Conservation (phyloP, 1,284 basidiomycete genomes). For the Cryptococcus deneoformans region DNA sequence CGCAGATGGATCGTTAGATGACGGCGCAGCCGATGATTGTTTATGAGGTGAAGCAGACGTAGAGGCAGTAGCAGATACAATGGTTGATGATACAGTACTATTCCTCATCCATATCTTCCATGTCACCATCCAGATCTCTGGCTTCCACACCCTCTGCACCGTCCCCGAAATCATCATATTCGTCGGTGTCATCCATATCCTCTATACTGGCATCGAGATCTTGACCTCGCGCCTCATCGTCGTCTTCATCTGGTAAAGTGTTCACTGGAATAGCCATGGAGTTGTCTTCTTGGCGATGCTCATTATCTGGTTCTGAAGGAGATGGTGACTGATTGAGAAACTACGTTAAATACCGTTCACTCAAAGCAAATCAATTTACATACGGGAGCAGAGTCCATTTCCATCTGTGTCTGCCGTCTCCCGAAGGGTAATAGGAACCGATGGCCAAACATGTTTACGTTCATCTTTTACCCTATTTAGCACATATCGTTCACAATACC, state of each 20-base stretch:
- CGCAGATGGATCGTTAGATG: not conserved
- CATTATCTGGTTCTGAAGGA: slow-evolving; percentile 38
- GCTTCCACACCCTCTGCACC: slow-evolving; percentile 16
- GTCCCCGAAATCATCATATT: slow-evolving; percentile 4
- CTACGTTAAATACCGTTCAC: not conserved
- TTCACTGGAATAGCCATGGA: slow-evolving; percentile 10
- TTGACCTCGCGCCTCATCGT: slow-evolving; percentile 19
- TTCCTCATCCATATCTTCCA: not conserved
- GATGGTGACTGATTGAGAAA: slow-evolving; percentile 30
- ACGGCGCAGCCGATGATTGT: not conserved
- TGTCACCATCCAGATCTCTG: slow-evolving; percentile 1
- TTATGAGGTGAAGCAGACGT: not conserved
- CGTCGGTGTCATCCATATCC: slow-evolving; percentile 26
- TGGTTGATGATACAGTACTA: not conserved
- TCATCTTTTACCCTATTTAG: slow-evolving; percentile 8
- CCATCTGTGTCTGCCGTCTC: slow-evolving; percentile 42
- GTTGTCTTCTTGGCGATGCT: slow-evolving; percentile 42
- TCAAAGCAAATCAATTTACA: not conserved
- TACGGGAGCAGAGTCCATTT: slow-evolving; percentile 44
- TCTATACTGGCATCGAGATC: slow-evolving; percentile 40
- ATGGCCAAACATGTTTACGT: slow-evolving; percentile 42
- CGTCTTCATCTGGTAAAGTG: slow-evolving; percentile 12
- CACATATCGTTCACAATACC: not conserved
- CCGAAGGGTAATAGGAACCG: slow-evolving; percentile 45
- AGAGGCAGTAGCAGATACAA: not conserved